Evolutionary conservation across 768 basidiomycete species (phyloP).

Genomic region (Serendipita sp.): DNA sequence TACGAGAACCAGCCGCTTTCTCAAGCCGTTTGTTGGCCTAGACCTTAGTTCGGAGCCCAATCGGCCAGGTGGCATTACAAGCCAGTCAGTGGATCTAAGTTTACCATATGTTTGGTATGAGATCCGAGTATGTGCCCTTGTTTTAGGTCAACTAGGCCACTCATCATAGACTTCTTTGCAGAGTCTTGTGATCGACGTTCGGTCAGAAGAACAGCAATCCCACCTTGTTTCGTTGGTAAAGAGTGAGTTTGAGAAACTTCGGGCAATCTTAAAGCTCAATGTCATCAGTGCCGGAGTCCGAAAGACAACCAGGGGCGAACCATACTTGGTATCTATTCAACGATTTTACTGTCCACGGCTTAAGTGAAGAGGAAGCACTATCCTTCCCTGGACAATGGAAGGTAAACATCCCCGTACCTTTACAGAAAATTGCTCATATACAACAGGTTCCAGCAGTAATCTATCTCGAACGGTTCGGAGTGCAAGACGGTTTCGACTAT

Average conservation of each 20-base stretch:
- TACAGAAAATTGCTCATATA: constrained; percentile 11
- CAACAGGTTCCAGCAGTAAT: constrained; percentile 69
- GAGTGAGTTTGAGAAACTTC: constrained; percentile 28
- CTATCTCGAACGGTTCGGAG: constrained; percentile 69
- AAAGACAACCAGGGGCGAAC: constrained; percentile 22
- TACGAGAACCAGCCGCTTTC: constrained; percentile 36
- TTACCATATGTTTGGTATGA: constrained; percentile 42
- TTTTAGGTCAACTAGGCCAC: neutral
- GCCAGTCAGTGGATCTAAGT: constrained; percentile 38
- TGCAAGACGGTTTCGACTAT: constrained; percentile 42
- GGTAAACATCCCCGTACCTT: constrained; percentile 29
- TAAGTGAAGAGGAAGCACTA: constrained; percentile 74
- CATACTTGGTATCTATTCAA: constrained; percentile 92
- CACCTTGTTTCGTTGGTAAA: constrained; percentile 84
- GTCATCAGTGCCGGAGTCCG: constrained; percentile 51
- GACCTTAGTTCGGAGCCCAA: constrained; percentile 18
- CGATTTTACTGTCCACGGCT: constrained; percentile 78
- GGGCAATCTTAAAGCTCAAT: neutral
- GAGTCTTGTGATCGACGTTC: constrained; percentile 72
- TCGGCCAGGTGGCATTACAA: constrained; percentile 41
- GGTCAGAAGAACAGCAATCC: constrained; percentile 49
- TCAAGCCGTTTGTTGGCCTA: constrained; percentile 30
- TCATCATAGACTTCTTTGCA: constrained; percentile 18
- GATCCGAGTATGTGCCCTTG: constrained; percentile 40
- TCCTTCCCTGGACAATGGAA: constrained; percentile 88